These are phyloP conservation scores for Corymbia calophylla DNA, from an alignment of 441 rosid species.

Conservation along the genomic window DNA sequence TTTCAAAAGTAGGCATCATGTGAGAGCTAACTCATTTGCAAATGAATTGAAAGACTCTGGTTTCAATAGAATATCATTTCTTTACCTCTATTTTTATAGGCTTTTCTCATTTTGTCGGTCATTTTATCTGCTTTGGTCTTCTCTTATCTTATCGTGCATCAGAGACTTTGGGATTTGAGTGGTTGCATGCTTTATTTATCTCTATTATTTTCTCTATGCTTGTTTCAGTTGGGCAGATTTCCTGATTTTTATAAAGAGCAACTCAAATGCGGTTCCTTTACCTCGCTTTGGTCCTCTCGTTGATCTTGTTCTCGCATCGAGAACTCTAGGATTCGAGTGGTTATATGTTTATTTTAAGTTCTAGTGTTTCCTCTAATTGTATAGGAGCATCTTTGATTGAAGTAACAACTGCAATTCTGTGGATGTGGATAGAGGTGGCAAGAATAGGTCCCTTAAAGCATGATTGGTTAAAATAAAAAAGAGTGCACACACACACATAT, in stretches of 20 bases:
- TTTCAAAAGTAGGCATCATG: neutral
- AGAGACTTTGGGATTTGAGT: neutral
- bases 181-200: neutral
- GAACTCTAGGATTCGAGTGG: neutral
- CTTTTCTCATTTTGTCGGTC: neutral
- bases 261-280: neutral
- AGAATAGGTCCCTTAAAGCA: too few relatives aligned
- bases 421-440: too few relatives aligned
- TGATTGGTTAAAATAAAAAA: too few relatives aligned
- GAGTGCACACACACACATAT: too few relatives aligned
- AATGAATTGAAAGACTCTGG: neutral
- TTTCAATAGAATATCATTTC: neutral
- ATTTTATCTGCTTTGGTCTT: neutral
- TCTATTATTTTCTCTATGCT: neutral
- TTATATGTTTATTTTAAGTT: neutral
- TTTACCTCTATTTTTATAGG: neutral
- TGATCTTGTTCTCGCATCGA: neutral
- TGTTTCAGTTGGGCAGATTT: neutral
- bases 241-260: neutral
- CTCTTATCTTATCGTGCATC: neutral
- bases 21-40: neutral
- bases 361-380: neutral
- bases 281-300: neutral
- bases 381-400: too few relatives aligned
- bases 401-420: too few relatives aligned